Percentiles rank a stretch among this genome's conserved stretches.
These are phyloP conservation scores for Termitomyces titanicus DNA, from an alignment of 768 basidiomycete genomes.

Conservation along the genomic window DNA sequence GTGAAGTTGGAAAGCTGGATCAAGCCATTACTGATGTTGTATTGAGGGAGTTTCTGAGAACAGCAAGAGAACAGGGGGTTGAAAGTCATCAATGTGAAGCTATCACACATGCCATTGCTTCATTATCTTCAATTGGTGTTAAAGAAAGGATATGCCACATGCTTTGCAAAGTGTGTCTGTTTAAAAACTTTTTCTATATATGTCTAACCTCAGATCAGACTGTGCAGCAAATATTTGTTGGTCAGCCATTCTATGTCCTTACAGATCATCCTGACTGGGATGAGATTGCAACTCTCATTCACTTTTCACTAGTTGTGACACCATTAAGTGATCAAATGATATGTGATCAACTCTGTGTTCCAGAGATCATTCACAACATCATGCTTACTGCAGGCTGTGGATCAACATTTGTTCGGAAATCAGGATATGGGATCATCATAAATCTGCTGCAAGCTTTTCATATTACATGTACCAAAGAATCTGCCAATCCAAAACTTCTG, in stretches of 20 bases:
- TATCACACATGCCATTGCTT: conserved; percentile 69
- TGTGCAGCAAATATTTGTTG: conserved; percentile 62
- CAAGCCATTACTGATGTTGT: conserved; percentile 64
- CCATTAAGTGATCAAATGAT: conserved; percentile 60
- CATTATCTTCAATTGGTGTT: conserved; percentile 72
- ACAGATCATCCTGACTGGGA: conserved; percentile 73
- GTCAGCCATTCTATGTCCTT: conserved; percentile 58
- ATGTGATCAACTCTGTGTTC: conserved; percentile 74
- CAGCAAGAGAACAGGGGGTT: conserved; percentile 80
- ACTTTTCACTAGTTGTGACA: conserved; percentile 72
- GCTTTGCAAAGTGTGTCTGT: conserved; percentile 62
- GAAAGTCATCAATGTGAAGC: conserved; percentile 73
- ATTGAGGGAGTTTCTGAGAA: conserved; percentile 77
- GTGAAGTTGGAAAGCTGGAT: conserved; percentile 69
- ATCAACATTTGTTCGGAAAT: conserved; percentile 67
- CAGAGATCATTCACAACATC: conserved; percentile 79
- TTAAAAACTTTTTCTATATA: background rate
- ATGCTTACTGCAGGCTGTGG: conserved; percentile 77
- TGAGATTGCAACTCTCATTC: conserved; percentile 76
- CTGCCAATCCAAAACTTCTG: conserved; percentile 55
- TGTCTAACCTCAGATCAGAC: conserved; percentile 37
- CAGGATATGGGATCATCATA: conserved; percentile 77
- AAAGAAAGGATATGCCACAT: conserved; percentile 76
- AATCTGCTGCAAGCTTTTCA: conserved; percentile 83
- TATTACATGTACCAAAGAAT: conserved; percentile 54